A percentile compares a stretch with the other conserved stretches of the same genome.
These are phyloP conservation scores for Debaryomyces prosopidis DNA, from an alignment of 805 yeast species.

Conservation along the genomic window DNA sequence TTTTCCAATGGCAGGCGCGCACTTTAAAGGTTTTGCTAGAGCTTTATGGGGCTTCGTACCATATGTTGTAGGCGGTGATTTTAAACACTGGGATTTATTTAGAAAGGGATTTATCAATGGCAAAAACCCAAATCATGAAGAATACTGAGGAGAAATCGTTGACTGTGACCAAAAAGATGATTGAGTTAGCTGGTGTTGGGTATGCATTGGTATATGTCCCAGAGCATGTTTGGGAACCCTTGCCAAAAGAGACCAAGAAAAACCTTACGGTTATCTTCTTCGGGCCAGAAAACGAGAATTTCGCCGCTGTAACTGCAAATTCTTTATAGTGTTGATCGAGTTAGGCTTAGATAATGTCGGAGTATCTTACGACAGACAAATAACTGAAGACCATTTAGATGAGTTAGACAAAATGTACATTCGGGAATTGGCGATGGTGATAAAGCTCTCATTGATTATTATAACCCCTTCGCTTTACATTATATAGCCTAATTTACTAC, in stretches of 20 bases:
- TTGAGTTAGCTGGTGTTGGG: conserved; percentile 29
- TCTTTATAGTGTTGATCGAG: conserved; percentile 26
- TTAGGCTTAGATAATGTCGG: conserved; percentile 24
- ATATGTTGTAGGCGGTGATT: conserved; percentile 16
- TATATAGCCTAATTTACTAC: conserved; percentile 22
- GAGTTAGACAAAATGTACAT: conserved; percentile 20
- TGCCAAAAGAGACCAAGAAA: conserved; percentile 14
- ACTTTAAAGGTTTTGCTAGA: conserved; percentile 27
- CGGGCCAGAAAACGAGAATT: conserved; percentile 15
- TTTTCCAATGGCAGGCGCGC: conserved; percentile 20
- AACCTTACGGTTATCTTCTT: conserved; percentile 16
- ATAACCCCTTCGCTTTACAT: conserved; percentile 30
- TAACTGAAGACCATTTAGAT: conserved; percentile 15
- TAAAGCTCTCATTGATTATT: conserved; percentile 22
- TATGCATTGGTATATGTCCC: conserved; percentile 21
- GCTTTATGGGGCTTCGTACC: conserved; percentile 32
- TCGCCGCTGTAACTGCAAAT: conserved; percentile 24
- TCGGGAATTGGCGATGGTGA: conserved; percentile 26
- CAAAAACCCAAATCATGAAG: conserved; percentile 21
- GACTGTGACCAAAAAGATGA: conserved; percentile 23
- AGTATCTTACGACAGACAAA: conserved; percentile 8
- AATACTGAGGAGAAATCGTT: conserved; percentile 25
- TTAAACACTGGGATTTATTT: conserved; percentile 21
- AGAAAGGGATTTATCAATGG: conserved; percentile 24
- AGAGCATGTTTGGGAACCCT: conserved; percentile 25